Evolutionary conservation across 1,284 basidiomycete genomes (phyloP), one percentile per base, ranked within the genome.

Genomic region (Cutaneotrichosporon cavernicola): DNA sequence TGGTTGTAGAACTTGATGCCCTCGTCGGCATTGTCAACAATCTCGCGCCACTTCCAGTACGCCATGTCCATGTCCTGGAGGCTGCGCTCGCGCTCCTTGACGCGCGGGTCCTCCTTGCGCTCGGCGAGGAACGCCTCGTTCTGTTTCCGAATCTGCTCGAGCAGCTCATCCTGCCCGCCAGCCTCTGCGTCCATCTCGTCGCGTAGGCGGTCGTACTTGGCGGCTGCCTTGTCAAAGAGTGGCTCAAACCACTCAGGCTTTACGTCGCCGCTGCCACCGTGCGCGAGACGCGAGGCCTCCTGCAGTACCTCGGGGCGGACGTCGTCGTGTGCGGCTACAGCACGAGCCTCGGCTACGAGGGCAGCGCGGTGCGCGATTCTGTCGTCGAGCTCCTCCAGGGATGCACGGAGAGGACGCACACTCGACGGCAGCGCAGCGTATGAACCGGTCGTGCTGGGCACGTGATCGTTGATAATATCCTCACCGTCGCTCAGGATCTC

Each of bases 1-100:
- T 89, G 87, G 66, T 91, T 91, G 76, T 96, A 93, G 73, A 95
- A 95, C 88, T 92, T 89, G 69, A 92, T 84, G 1, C 95, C 95
- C 76, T 97, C 94, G 59, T 91, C 88, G 13, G 96, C 83, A 76
- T 97, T 93, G 61, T 87, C 86, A 2, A 83, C 84, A 18, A 97
- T 90, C 78, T 97, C 94, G 57, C 86, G 85, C 80, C 95, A 97
- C 74, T 92, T 92, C 80, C 89, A 88, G 79, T 92, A 92, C 0
- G 92, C 91, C 40, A 89, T 79, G 70, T 97, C 92, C 58, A 97
- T 86, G n/a, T 88, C 88, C 74, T 94, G 92, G 49, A 98, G 80
- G 0, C 89, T 89, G 65, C 86, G 83, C 80, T 97, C 91, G n/a
- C 95, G 85, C 50, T 89, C 88, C 74, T 90, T 91, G 9, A 94